Conservation (phyloP, 345 rosid genomes). For the Limnanthes douglasii region DNA sequence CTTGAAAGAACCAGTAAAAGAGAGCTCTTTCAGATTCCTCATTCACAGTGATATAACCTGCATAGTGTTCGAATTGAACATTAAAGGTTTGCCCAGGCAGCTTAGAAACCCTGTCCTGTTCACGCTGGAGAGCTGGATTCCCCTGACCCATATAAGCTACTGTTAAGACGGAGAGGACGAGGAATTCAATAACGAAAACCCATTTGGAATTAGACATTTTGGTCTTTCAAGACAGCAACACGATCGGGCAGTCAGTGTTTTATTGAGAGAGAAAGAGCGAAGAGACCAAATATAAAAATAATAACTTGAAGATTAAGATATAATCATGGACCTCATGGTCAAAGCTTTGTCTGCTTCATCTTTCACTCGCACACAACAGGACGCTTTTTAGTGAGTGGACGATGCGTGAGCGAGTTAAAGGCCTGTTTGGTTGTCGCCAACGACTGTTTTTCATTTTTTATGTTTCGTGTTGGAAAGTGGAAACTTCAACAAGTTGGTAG, state of each 20-base stretch:
- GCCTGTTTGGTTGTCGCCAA: too few relatives aligned
- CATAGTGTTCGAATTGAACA: constrained; percentile 51
- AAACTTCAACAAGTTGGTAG: too few relatives aligned
- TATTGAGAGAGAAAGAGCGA: neutral
- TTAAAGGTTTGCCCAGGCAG: constrained; percentile 64
- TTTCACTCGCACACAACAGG: too few relatives aligned
- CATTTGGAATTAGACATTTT: constrained; percentile 11
- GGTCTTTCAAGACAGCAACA: neutral
- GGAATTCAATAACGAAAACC: constrained; percentile 8
- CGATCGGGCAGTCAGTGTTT: neutral
- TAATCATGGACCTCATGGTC: too few relatives aligned
- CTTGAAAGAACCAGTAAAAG: constrained; percentile 81
- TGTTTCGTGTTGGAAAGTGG: too few relatives aligned
- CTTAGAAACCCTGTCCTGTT: constrained; percentile 38
- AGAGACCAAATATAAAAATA: too few relatives aligned
- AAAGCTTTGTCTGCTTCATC: too few relatives aligned
- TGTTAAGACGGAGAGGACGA: constrained; percentile 9
- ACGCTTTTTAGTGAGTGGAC: too few relatives aligned
- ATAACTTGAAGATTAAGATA: too few relatives aligned
- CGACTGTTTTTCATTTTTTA: too few relatives aligned
- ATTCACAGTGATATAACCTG: constrained; percentile 64
- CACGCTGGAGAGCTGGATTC: constrained; percentile 26
- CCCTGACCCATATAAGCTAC: constrained; percentile 7
- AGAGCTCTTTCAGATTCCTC: constrained; percentile 53
- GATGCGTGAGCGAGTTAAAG: too few relatives aligned